Base-by-base conservation (phyloP, 768 basidiomycete genomes). In the Hypsizygus marmoreus region DNA sequence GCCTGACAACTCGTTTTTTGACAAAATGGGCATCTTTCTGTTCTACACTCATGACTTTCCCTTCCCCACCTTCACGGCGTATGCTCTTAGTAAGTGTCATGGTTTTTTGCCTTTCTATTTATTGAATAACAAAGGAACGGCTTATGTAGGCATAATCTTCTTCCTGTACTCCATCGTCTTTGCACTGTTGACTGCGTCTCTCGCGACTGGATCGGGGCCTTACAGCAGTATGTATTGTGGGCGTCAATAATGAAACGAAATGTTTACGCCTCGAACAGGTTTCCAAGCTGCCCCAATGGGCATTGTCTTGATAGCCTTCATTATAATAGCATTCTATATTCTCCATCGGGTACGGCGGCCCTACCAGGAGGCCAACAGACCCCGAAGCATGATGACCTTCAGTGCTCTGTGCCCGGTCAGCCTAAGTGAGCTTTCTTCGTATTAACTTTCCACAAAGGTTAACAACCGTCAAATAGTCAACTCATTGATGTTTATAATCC, bases 401-500 rank as follows among this genome's bases (percentile, higher is more conserved):
- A 40, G 41, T 26, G 25, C 47, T 10, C 13, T 54, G 20, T 46
- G 28, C 29, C 32, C 45, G 6, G 17, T 45, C 8, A 46, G 30
- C 29, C 39, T 59, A 6, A 41, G 55, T 54, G 24, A 45, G 55
- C 12, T n/a, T 9, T 23, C 16, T 16, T 23, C 13, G 25, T 9
- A 26, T 40, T 2, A 19, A 2, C 7, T 43, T 37, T 16, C 7
- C 3, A 30, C 1, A 2, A 16, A 34, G 26, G 20, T n/a, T 32
- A 26, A 19, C 4, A 28, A n/a, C 6, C 19, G 5, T 28, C 10
- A 6, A 12, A 6, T n/a, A 65, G 64, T 51, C 19, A 51, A 23
- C 48, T 58, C 20, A 4, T 19, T 53, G 19, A 47, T 54, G 5
- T 38, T 69, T 33, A 58, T 69, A 1, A 29, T 58, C 34, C 68